Base-by-base conservation (phyloP, 2,329 filamentous ascomycete species). In the Penicillium sp. region DNA sequence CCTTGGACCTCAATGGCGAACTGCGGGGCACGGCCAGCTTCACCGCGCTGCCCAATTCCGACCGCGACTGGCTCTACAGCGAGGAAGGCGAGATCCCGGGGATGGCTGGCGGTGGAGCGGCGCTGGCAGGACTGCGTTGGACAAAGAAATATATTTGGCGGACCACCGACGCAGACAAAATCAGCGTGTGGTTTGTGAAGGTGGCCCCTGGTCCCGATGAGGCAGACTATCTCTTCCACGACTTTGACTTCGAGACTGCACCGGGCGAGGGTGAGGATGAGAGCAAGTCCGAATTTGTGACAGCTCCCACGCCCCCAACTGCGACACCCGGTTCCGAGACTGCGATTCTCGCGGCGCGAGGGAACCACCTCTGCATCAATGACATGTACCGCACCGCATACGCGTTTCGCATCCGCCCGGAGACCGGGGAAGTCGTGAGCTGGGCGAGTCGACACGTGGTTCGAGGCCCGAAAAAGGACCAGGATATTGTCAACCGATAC, bases 131-230 rank as follows among this genome's bases (percentile, higher is more conserved):
- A 2, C 49, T 71, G 22, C 66, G 59, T 38, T 73, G 67, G 68
- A 68, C 68, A 7, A 74, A 74, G 54, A 75, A 75, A 53, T 77
- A 76, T 50, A 74, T 76, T 43, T 77, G 74, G 74, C 68, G 72
- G 1, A 50, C 28, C 28, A 56, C 56, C 13, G 56, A 64, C 3
- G 46, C 55, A 22, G 63, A 55, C 13, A 55, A 56, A 20, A 69
- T 76, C 11, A 76, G 74, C 49, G 66, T 76, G 13, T 77, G 74
- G 74, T 77, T 77, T 43, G 72, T 73, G 27, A 76, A 76, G 50
- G 63, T 72, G 7, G 52, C 54, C 6, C 43, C 56, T 30, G 58
- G 60, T 3, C 50, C 57, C 2, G 57, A 66, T 3, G 66, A 69
- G 16, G 67, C 71, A 18, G 74, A 76, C 60, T 76, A 76, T 53